A percentile compares a stretch with the other conserved stretches of the same genome.
Evolutionary conservation across 2,329 filamentous ascomycete species (phyloP).

Genomic region (Sclerotiophoma versabilis): DNA sequence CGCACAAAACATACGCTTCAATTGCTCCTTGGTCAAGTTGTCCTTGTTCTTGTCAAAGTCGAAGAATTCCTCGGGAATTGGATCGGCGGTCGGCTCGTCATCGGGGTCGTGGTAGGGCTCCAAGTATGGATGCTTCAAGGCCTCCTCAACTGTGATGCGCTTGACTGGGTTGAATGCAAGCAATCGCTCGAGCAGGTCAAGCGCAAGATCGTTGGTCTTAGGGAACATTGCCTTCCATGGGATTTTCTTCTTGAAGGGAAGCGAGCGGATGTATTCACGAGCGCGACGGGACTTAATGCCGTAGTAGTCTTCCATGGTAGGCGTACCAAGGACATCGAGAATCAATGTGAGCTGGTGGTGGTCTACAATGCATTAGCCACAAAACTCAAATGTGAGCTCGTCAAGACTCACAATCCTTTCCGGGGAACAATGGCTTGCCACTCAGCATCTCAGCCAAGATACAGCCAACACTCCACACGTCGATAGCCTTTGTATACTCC

Average conservation of each 20-base stretch:
- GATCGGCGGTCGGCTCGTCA: constrained; percentile 94
- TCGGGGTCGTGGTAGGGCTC: constrained; percentile 99
- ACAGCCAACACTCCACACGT: constrained; percentile 98
- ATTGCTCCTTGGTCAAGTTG: constrained; percentile 94
- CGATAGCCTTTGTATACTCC: constrained; percentile 99
- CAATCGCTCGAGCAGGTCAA: constrained; percentile 93
- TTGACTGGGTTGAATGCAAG: constrained; percentile 98
- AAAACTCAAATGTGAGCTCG: neutral
- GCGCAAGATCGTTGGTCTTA: constrained; percentile 95
- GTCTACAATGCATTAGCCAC: constrained; percentile 61
- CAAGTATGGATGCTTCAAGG: constrained; percentile 95
- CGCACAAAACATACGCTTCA: constrained; percentile 73
- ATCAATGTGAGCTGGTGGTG: constrained; percentile 98
- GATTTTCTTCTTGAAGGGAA: constrained; percentile 99
- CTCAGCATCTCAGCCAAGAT: constrained; percentile 99
- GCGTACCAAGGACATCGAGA: constrained; percentile 94
- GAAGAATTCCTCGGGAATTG: constrained; percentile 98
- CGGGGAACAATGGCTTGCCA: constrained; percentile 96
- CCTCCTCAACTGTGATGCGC: constrained; percentile 97
- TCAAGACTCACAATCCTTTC: constrained; percentile 84
- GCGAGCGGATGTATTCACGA: constrained; percentile 95
- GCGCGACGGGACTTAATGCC: constrained; percentile 98
- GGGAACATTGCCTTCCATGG: constrained; percentile 97
- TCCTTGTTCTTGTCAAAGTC: constrained; percentile 99
- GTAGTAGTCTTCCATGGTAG: constrained; percentile 99